phyloP scores from a whole-genome alignment of 2,329 filamentous ascomycete species.

The Trichoderma breve region DNA sequence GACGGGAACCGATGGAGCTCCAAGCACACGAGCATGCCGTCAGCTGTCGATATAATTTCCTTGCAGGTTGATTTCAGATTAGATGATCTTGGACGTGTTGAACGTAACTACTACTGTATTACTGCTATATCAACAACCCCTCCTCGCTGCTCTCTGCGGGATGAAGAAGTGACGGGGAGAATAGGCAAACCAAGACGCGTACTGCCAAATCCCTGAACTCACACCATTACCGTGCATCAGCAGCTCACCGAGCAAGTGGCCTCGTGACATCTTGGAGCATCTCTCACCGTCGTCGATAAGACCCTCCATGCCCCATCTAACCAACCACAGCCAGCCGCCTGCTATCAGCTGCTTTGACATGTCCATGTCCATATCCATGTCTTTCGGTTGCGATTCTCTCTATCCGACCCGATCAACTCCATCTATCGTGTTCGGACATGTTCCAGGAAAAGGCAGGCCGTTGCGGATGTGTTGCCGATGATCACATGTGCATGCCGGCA shows the following conservation, averaged over 20 bases:
- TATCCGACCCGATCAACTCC: neutral
- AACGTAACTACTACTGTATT: neutral
- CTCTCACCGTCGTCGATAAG: constrained; percentile 14
- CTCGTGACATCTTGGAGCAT: constrained; percentile 1
- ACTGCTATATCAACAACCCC: neutral
- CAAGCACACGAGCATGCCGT: constrained; percentile 5
- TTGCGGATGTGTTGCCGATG: constrained; percentile 1
- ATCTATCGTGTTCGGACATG: neutral
- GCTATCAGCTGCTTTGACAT: neutral
- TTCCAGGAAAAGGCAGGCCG: constrained; percentile 9
- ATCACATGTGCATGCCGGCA: constrained; percentile 6
- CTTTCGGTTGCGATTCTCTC: neutral
- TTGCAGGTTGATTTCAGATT: neutral
- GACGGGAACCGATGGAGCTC: neutral
- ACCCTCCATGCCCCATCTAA: neutral
- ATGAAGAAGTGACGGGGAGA: neutral
- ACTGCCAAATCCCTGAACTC: neutral
- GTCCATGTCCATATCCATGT: neutral
- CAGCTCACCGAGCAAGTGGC: constrained; percentile 10
- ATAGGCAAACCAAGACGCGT: neutral
- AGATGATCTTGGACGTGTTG: neutral
- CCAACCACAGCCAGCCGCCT: neutral
- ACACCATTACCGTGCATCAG: neutral
- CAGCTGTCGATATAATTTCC: neutral
- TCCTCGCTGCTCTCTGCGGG: neutral